Percentiles rank a stretch among this genome's conserved stretches.
Evolutionary conservation across 2,329 filamentous ascomycete species (phyloP).

Genomic region (Ascochyta viciae-villosae): DNA sequence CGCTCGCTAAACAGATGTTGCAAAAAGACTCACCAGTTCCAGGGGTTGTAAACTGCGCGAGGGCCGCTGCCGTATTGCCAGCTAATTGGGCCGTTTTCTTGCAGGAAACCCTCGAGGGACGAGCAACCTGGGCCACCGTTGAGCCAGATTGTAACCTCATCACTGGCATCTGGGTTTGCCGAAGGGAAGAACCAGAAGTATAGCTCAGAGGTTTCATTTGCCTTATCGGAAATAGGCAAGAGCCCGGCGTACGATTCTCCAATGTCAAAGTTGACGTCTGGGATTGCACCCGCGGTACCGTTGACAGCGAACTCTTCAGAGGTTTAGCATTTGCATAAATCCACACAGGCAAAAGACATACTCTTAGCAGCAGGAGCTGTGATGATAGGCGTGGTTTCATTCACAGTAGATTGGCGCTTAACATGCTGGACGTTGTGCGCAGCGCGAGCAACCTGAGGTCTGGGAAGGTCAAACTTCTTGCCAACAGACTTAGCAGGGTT

Average conservation of each 20-base stretch:
- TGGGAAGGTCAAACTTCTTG: constrained; percentile 38
- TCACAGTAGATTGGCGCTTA: constrained; percentile 31
- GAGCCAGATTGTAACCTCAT: constrained; percentile 61
- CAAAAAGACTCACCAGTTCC: constrained; percentile 47
- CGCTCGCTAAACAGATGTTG: too few species aligned
- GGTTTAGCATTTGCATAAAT: constrained; percentile 5
- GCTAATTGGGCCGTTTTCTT: constrained; percentile 56
- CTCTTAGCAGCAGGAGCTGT: constrained; percentile 22
- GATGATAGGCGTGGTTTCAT: constrained; percentile 42
- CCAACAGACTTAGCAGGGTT: constrained; percentile 37
- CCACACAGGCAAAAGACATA: not conserved
- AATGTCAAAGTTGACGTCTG: constrained; percentile 58
- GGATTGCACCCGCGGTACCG: constrained; percentile 48
- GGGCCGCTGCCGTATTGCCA: constrained; percentile 54
- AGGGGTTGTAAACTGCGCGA: constrained; percentile 53
- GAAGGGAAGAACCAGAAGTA: constrained; percentile 66
- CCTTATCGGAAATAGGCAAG: constrained; percentile 60
- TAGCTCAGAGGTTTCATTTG: constrained; percentile 55
- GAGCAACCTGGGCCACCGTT: constrained; percentile 55
- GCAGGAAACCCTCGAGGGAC: constrained; percentile 57
- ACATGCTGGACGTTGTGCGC: constrained; percentile 24
- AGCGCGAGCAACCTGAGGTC: constrained; percentile 34
- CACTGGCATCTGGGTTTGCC: constrained; percentile 53
- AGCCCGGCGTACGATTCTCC: constrained; percentile 56
- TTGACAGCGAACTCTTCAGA: constrained; percentile 46